phyloP scores from a whole-genome alignment of 225 moss, liverwort and hornwort genomes.

The Bryoerythrophyllum caledonicum region DNA sequence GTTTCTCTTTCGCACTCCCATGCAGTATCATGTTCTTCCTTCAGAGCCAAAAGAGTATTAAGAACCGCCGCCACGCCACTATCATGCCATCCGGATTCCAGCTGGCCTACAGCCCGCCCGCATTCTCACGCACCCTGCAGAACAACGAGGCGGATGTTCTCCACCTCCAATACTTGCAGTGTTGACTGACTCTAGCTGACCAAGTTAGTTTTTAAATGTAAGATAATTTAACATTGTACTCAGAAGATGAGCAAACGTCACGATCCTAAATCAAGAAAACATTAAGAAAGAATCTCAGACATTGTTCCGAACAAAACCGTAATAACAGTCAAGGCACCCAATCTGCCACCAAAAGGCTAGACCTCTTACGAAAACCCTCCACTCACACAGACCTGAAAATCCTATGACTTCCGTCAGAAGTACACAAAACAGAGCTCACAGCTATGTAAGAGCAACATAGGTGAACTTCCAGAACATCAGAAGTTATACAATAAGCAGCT shows the following conservation, averaged over 20 bases:
- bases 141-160: conserved; percentile 66
- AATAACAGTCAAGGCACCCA: not conserved
- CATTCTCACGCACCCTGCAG: conserved; percentile 84
- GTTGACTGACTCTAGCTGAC: conserved; percentile 27
- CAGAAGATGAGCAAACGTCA: conserved; percentile 25
- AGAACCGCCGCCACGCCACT: conserved; percentile 97
- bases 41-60: conserved; percentile 53
- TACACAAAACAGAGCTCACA: not conserved
- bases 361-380: not conserved
- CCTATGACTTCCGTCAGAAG: not conserved
- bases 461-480: not conserved
- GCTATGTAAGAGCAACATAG: not conserved
- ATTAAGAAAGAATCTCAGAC: conserved; percentile 4
- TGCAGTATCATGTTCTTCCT: conserved; percentile 40
- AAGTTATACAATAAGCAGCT: not conserved
- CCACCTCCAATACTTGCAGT: conserved; percentile 41
- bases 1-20: conserved; percentile 63
- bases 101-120: conserved; percentile 91
- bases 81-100: conserved; percentile 86
- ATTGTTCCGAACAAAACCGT: not conserved
- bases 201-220: conserved; percentile 26
- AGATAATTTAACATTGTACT: conserved; percentile 29
- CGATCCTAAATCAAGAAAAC: conserved; percentile 15
- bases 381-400: not conserved
- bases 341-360: conserved; percentile 1